These are phyloP conservation scores for Syzygium aromaticum DNA, from an alignment of 345 rosid genomes.

Conservation along the genomic window DNA sequence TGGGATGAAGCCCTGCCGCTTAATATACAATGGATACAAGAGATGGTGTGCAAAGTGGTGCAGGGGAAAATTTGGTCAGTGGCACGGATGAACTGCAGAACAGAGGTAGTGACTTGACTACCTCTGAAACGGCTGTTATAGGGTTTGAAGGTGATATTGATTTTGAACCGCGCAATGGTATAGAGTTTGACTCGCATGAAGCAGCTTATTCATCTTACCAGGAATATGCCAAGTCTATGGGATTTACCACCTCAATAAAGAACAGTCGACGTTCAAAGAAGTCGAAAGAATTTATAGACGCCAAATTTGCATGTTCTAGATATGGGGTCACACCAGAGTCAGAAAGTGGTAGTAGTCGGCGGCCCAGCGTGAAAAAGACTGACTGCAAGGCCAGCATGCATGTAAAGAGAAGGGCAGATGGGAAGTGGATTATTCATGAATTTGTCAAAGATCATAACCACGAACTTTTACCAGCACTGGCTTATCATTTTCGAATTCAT, in stretches of 20 bases:
- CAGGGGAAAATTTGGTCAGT: not conserved
- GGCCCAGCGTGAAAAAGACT: conserved; percentile 36
- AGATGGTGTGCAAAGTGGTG: not conserved
- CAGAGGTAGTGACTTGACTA: not conserved
- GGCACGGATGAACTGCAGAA: not conserved
- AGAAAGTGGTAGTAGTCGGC: conserved; percentile 20
- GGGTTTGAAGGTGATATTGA: conserved; percentile 7
- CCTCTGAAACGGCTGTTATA: not conserved
- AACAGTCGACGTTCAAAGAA: conserved; percentile 50
- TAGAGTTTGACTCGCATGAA: conserved; percentile 43
- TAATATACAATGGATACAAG: conserved; percentile 3
- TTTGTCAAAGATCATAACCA: conserved; percentile 48
- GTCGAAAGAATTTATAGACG: conserved; percentile 45
- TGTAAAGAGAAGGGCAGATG: conserved; percentile 42
- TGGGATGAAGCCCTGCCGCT: not conserved
- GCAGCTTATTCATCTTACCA: conserved; percentile 45
- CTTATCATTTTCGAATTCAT: conserved; percentile 17
- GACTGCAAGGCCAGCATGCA: conserved; percentile 59
- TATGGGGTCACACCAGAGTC: conserved; percentile 38
- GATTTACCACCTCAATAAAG: conserved; percentile 41
- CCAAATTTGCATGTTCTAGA: conserved; percentile 51
- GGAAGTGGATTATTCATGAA: conserved; percentile 44
- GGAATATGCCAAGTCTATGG: conserved; percentile 47
- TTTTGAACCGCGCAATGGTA: conserved; percentile 33
- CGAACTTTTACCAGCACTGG: conserved; percentile 38